Evolutionary conservation across 495 filamentous ascomycete genomes (phyloP), one percentile per base, ranked within the genome.

Genomic region (Filosporella fistucella): DNA sequence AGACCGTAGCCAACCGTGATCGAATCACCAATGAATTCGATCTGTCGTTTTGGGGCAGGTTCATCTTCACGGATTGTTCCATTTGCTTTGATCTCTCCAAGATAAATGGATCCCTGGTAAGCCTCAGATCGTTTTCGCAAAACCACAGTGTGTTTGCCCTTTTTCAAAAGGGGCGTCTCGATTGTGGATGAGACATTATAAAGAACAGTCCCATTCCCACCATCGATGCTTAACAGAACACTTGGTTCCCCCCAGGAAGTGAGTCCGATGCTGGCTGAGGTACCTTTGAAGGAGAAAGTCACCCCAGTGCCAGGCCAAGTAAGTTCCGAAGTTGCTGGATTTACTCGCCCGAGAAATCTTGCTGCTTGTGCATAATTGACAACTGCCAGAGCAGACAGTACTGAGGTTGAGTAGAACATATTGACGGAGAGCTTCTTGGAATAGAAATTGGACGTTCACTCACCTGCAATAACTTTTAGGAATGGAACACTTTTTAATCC

Each of bases 11-110:
- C 37, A 20, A 41, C 37, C 12, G 37, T 41, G 16, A 41, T 41
- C 3, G 37, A 41, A n/a, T 41, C 37, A n/a, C 37, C 37, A 25
- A 41, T 25, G n/a, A 41, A 18, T n/a, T 41, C 37, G 20, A 41
- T 41, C 22, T 21, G 37, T 18, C 37, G 37, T 5, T 20, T 41
- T n/a, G 37, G 16, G n/a, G 32, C 8, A 38, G 16, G 14, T 20
- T n/a, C 17, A 20, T 25, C 22, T 20, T 5, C 4, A n/a, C 22
- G 13, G 23, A 41, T n/a, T 6, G 37, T 20, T n/a, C 37, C 37
- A 41, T 41, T n/a, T 20, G 37, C n/a, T 3, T n/a, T 20, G 6
- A 41, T 41, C 8, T 7, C 22, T 4, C 37, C 37, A 41, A 41
- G 3, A n/a, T 4, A 41, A 20, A 41, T 20, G n/a, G 37, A 41